Conservation (phyloP, 2,329 filamentous ascomycete species). For the Coniochaeta sp. region DNA sequence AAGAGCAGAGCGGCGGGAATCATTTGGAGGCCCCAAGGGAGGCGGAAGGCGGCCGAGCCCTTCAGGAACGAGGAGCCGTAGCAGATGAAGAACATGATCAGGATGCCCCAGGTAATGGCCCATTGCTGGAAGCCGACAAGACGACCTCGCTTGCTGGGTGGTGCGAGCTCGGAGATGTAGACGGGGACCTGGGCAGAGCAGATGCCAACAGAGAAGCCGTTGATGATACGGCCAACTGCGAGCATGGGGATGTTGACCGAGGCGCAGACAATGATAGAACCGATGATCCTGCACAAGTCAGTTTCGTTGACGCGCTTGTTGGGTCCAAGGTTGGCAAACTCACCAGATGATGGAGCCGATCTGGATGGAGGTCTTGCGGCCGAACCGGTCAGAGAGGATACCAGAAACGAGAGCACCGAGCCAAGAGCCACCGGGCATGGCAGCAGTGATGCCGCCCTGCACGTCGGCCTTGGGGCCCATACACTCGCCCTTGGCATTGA, state of each 20-base stretch:
- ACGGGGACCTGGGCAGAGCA: constrained; percentile 66
- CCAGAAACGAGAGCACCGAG: constrained; percentile 55
- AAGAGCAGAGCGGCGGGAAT: constrained; percentile 34
- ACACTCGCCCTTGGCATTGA: constrained; percentile 30
- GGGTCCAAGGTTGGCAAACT: constrained; percentile 11
- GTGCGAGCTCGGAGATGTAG: constrained; percentile 58
- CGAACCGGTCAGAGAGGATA: constrained; percentile 46
- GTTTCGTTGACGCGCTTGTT: not conserved
- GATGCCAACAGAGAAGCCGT: constrained; percentile 64
- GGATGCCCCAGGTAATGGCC: constrained; percentile 38
- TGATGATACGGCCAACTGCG: constrained; percentile 61
- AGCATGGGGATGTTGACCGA: constrained; percentile 47
- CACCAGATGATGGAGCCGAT: constrained; percentile 42
- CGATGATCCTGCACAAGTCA: constrained; percentile 31
- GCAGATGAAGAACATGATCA: constrained; percentile 40
- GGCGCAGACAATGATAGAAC: constrained; percentile 36
- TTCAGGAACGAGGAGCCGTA: constrained; percentile 36
- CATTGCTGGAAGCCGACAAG: constrained; percentile 37
- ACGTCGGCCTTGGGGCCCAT: constrained; percentile 40
- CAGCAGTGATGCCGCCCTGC: constrained; percentile 59
- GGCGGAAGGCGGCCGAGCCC: constrained; percentile 37
- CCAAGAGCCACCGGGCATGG: constrained; percentile 66
- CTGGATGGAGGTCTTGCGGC: constrained; percentile 41
- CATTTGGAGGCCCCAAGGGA: constrained; percentile 41
- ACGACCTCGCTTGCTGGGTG: constrained; percentile 35